Evolutionary conservation across 441 rosid species (phyloP), one percentile per base, ranked within the genome.

Genomic region (Sinapis alba): DNA sequence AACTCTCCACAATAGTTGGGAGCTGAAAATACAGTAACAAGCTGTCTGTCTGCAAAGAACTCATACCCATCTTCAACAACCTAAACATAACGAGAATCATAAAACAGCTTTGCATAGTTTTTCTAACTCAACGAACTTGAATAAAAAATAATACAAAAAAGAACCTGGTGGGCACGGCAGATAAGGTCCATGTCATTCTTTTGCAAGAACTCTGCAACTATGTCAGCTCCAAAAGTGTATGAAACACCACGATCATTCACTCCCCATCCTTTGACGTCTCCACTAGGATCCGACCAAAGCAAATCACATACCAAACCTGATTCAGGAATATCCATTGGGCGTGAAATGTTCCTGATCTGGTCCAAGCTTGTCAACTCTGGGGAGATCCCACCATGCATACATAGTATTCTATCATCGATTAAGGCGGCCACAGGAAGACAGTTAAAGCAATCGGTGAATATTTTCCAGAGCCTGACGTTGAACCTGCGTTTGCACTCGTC

Each of bases 311-410:
- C 90, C 72, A 89, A 80, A 79, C 94, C 94, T 12, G 88, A 73
- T 69, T 89, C 90, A 0, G 94, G 94, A 62, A 89, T 83, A 83
- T 87, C 91, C 75, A 80, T 74, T 1, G 94, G 94, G 13, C 94
- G 91, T 2, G 79, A 13, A 30, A 89, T 59, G 32, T 63, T 87
- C 71, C 87, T 87, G 62, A 87, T 89, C 74, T 89, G 90, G 72
- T 89, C 87, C 82, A 89, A 77, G 75, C 76, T 43, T 6, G 78
- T 77, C 79, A 89, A 53, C 73, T 89, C 91, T 21, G 94, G 94
- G 43, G 94, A 89, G 68, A 89, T 83, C 45, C 94, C 94, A 73
- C 94, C 94, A 54, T 89, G 94, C 94, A 89, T 87, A 80, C 94
- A 89, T 20, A 89, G 79, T 79, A 89, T 89, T 78, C 88, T 87